Conservation (phyloP, 768 basidiomycete genomes). For the Naganishia kalamii region DNA sequence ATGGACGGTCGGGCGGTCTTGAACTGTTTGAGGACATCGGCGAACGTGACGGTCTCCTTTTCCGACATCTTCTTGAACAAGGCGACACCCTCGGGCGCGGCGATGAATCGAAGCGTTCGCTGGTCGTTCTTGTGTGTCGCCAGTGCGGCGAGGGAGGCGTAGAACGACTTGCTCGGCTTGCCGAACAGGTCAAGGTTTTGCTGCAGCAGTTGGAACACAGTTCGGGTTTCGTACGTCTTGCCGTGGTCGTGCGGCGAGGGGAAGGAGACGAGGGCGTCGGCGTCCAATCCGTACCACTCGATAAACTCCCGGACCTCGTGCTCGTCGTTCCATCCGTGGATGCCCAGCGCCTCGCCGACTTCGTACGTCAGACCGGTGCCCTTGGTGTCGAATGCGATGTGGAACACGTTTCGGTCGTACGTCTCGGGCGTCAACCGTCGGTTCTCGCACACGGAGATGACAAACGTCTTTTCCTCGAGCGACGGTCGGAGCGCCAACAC, state of each 20-base stretch:
- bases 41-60: conserved; percentile 89
- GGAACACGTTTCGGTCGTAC: conserved; percentile 98
- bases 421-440: conserved; percentile 86
- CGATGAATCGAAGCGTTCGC: conserved; percentile 81
- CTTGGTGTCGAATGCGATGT: conserved; percentile 86
- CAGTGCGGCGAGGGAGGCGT: conserved; percentile 71
- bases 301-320: conserved; percentile 84
- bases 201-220: conserved; percentile 88
- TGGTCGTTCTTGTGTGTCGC: conserved; percentile 66
- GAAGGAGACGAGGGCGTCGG: conserved; percentile 70
- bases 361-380: conserved; percentile 91
- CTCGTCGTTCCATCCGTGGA: conserved; percentile 96
- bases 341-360: conserved; percentile 91
- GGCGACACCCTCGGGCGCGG: conserved; percentile 78
- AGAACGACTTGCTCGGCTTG: conserved; percentile 91
- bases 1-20: conserved; percentile 72
- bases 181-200: conserved; percentile 97
- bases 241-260: conserved; percentile 58
- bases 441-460: conserved; percentile 90
- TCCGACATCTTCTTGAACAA: conserved; percentile 95
- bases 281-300: conserved; percentile 81
- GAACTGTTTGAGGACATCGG: conserved; percentile 72
- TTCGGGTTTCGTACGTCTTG: conserved; percentile 75
- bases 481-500: conserved; percentile 77
- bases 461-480: conserved; percentile 77